Base-by-base conservation (phyloP, 1,284 basidiomycete genomes). In the Ganoderma multipileum region DNA sequence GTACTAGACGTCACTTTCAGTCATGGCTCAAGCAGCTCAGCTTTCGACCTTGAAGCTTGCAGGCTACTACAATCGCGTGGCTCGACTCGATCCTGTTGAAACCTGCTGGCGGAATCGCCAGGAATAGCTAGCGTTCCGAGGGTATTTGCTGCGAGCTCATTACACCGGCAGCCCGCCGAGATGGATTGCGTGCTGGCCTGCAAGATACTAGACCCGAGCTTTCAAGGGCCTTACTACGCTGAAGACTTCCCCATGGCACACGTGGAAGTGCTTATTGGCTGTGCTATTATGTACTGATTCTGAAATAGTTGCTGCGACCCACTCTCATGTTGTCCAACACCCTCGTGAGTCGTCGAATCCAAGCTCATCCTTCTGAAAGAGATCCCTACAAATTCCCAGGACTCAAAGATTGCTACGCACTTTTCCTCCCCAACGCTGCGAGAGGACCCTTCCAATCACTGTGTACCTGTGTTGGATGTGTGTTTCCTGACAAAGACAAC, bases 161-260 rank as follows among this genome's bases (percentile, higher is more conserved):
- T 71, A 68, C 52, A 50, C 44, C n/a, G n/a, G n/a, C n/a, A n/a
- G n/a, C n/a, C n/a, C n/a, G 2, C 67, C 65, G 1, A 64, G 36
- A 18, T 73, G 67, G 69, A 16, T 23, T n/a, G 67, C 69, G 0
- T 67, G 65, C 9, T 69, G 71, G n/a, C n/a, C n/a, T n/a, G n/a
- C n/a, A n/a, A n/a, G 71, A 57, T 26, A 33, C 33, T 47, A 16
- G 62, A 44, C 18, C 66, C 36, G 69, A 72, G 44, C 67, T 70
- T 38, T 64, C 44, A 7, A 47, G 33, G 11, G 39, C 68, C 26
- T 4, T 28, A 3, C 26, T 30, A 33, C 12, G 30, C 54, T 2
- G 54, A 55, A 55, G 54, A 55, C 30, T 55, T 33, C 30, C 20
- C 8, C 2, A 33, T 20, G 20, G 18, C 54, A 18, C 30, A 55